Conservation (phyloP, 495 filamentous ascomycete species). For the Aspergillus incahuasiensis region DNA sequence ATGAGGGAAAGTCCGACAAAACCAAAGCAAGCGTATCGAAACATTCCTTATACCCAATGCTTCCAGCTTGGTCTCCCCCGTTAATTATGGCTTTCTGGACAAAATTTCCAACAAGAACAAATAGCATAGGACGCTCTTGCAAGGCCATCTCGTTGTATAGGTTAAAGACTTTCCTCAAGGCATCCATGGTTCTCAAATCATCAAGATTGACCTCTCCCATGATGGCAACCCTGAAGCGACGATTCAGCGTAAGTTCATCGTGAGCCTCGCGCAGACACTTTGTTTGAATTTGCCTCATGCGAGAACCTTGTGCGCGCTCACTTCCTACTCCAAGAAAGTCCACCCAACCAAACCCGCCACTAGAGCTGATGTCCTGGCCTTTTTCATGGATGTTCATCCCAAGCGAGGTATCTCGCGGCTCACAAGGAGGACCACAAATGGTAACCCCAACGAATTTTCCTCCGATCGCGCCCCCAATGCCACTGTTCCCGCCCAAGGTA, state of each 20-base stretch:
- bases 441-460: constrained; percentile 86
- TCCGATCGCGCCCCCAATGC: constrained; percentile 82
- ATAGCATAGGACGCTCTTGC: constrained; percentile 62
- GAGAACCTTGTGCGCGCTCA: constrained; percentile 74
- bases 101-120: constrained; percentile 84
- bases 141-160: constrained; percentile 52
- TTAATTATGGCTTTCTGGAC: constrained; percentile 63
- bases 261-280: constrained; percentile 27
- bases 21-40: constrained; percentile 82
- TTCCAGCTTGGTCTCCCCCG: constrained; percentile 60
- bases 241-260: constrained; percentile 26
- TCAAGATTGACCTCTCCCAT: constrained; percentile 84
- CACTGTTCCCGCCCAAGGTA: constrained; percentile 66
- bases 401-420: constrained; percentile 72
- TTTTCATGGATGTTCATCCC: constrained; percentile 58
- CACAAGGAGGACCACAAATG: constrained; percentile 83
- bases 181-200: constrained; percentile 67
- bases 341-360: constrained; percentile 90
- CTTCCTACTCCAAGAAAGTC: constrained; percentile 92
- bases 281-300: constrained; percentile 74
- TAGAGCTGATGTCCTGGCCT: constrained; percentile 50
- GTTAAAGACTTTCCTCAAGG: constrained; percentile 68
- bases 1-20: constrained; percentile 77
- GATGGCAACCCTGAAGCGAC: constrained; percentile 57
- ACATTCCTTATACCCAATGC: constrained; percentile 90